phyloP scores from a whole-genome alignment of 2,329 filamentous ascomycete genomes.

The Pseudopithomyces chartarum region DNA sequence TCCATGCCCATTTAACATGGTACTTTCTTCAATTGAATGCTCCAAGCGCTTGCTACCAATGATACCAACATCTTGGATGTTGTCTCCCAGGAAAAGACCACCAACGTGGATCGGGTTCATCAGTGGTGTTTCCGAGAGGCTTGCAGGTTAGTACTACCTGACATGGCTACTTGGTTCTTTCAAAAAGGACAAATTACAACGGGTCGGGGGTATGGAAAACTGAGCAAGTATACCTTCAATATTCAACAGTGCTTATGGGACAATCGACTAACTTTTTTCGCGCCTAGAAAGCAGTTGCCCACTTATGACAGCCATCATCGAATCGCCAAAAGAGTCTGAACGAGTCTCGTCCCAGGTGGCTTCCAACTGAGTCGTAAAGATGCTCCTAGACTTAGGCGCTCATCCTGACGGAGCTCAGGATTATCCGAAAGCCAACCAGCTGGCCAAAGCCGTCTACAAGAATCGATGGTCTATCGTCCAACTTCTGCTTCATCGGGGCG shows the following conservation, averaged over 20 bases:
- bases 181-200: too few relatives aligned
- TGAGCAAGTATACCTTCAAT: too few relatives aligned
- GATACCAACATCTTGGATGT: too few relatives aligned
- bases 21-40: too few relatives aligned
- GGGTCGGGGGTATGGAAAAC: too few relatives aligned
- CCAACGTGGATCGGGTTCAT: too few relatives aligned
- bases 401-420: background rate
- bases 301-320: background rate
- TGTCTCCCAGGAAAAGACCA: too few relatives aligned
- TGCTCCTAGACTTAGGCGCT: background rate
- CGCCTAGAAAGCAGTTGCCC: background rate
- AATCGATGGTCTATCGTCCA: background rate
- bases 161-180: too few relatives aligned
- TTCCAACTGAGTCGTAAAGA: background rate
- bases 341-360: background rate
- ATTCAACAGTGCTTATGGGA: background rate
- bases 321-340: background rate
- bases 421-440: background rate
- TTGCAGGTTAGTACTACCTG: too few relatives aligned
- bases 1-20: too few relatives aligned
- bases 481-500: background rate
- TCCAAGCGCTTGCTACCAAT: too few relatives aligned
- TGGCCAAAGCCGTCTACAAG: background rate
- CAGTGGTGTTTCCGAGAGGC: too few relatives aligned
- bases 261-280: background rate